A percentile compares a stretch with the other conserved stretches of the same genome.
Evolutionary conservation across 768 basidiomycete genomes (phyloP).

Genomic region (Phanerodontia chrysosporium): DNA sequence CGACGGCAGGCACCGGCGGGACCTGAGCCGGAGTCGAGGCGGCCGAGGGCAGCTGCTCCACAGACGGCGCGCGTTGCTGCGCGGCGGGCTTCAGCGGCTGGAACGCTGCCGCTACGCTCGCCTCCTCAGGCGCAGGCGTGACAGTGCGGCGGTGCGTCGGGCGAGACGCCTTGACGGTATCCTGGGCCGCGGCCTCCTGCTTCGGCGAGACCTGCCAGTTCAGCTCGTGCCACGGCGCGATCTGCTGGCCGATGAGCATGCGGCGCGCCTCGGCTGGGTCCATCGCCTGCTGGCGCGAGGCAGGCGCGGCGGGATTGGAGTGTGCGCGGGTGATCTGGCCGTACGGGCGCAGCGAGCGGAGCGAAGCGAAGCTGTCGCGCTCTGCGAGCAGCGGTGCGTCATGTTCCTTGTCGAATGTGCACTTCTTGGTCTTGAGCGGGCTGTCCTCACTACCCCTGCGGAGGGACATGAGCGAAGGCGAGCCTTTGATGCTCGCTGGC

Average conservation of each 20-base stretch:
- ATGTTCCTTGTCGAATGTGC: conserved; percentile 4
- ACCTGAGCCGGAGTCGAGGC: conserved; percentile 22
- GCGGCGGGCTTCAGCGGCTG: conserved; percentile 52
- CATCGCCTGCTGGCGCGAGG: conserved; percentile 8
- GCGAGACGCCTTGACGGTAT: conserved; percentile 23
- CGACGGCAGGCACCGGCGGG: conserved; percentile 28
- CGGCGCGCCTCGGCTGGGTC: conserved; percentile 4
- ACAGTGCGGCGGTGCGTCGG: conserved; percentile 49
- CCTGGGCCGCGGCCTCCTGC: conserved; percentile 16
- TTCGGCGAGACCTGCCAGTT: conserved; percentile 38
- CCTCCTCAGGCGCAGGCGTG: conserved; percentile 50
- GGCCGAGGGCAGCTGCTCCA: conserved; percentile 22
- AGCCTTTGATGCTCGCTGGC: conserved; percentile 44
- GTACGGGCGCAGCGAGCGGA: conserved; percentile 50
- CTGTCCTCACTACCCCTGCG: conserved; percentile 25
- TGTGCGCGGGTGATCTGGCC: conserved; percentile 13
- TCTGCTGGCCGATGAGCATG: conserved; percentile 43
- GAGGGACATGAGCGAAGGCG: conserved; percentile 7
- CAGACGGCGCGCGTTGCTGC: conserved; percentile 22
- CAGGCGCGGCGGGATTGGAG: conserved; percentile 12
- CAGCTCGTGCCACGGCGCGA: conserved; percentile 58
- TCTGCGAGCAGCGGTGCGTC: conserved; percentile 18
- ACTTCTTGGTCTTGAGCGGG: conserved; percentile 22
- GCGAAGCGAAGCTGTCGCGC: conserved; percentile 36
- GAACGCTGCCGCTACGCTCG: conserved; percentile 55